Evolutionary conservation across 2,329 filamentous ascomycete genomes (phyloP).

Genomic region (Sphaerulina vaccinii): DNA sequence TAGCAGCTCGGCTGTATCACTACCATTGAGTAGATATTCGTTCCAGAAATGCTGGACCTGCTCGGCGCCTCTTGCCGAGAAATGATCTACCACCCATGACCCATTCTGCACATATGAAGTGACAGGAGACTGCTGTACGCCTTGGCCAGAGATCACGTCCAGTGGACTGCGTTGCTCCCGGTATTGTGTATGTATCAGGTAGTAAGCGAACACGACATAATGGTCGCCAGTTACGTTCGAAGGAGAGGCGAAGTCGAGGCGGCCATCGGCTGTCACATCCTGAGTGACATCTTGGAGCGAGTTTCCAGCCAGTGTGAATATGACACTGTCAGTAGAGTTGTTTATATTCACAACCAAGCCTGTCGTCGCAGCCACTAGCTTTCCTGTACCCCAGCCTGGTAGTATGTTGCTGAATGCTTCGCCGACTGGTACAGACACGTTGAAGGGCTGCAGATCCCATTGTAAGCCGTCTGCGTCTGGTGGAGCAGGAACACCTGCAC

Average conservation of each 20-base stretch:
- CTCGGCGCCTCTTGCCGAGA: conserved; percentile 31
- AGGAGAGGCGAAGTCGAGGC: conserved; percentile 26
- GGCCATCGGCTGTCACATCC: conserved; percentile 27
- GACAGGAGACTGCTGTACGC: conserved; percentile 24
- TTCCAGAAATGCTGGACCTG: conserved; percentile 36
- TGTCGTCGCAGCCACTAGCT: conserved; percentile 26
- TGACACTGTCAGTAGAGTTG: conserved; percentile 20
- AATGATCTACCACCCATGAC: conserved; percentile 38
- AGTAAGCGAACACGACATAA: conserved; percentile 34
- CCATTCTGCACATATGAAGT: conserved; percentile 34
- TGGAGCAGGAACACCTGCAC: conserved; percentile 47
- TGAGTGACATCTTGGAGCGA: conserved; percentile 33
- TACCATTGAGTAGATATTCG: conserved; percentile 31
- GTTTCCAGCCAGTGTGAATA: conserved; percentile 23
- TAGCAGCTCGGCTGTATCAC: conserved; percentile 22
- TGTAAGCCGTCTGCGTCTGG: conserved; percentile 36
- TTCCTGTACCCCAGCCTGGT: conserved; percentile 42
- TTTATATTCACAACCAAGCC: conserved; percentile 13
- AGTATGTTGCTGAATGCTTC: conserved; percentile 34
- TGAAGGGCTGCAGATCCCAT: conserved; percentile 37
- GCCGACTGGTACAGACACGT: conserved; percentile 33
- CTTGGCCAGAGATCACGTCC: conserved; percentile 20
- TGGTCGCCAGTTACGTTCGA: conserved; percentile 22
- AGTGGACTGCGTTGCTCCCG: conserved; percentile 34
- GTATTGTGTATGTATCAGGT: conserved; percentile 32